These are phyloP conservation scores for Atractiella rhizophila DNA, from an alignment of 768 basidiomycete genomes.

Conservation along the genomic window DNA sequence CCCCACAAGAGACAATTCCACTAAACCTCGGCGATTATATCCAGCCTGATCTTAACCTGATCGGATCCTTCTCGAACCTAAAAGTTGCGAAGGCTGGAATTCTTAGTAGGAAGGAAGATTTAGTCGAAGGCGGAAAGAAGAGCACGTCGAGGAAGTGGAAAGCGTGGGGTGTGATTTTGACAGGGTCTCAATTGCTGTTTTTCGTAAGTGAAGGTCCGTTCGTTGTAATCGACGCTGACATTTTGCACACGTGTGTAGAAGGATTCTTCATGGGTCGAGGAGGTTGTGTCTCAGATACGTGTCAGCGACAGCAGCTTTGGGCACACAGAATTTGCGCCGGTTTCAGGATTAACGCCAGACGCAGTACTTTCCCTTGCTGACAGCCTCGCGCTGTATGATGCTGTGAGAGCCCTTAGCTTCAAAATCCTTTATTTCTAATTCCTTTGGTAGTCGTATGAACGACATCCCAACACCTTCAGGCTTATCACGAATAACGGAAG, in stretches of 20 bases:
- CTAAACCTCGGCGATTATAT: too few relatives aligned
- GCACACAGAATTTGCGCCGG: slow-evolving; percentile 20
- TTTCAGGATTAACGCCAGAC: slow-evolving; percentile 43
- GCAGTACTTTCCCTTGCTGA: slow-evolving; percentile 56
- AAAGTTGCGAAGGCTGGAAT: slow-evolving; percentile 58
- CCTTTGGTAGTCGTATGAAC: slow-evolving; percentile 8
- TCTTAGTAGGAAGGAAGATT: slow-evolving; percentile 51
- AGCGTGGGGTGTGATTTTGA: slow-evolving; percentile 56
- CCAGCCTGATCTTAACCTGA: too few relatives aligned
- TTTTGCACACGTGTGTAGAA: slow-evolving; percentile 20
- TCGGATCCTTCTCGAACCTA: slow-evolving; percentile 24
- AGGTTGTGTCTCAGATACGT: slow-evolving; percentile 22
- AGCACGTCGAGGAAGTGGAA: slow-evolving; percentile 63
- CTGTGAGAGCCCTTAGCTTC: slow-evolving; percentile 4
- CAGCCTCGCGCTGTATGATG: slow-evolving; percentile 55
- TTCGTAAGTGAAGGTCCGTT: slow-evolving; percentile 25
- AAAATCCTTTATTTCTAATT: background rate
- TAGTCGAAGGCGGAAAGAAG: slow-evolving; percentile 49
- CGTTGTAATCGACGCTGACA: background rate
- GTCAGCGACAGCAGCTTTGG: slow-evolving; percentile 1
- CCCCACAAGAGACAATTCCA: too few relatives aligned
- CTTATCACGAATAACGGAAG: slow-evolving; percentile 51
- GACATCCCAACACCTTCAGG: slow-evolving; percentile 52
- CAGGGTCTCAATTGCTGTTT: slow-evolving; percentile 70
- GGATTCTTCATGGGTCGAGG: slow-evolving; percentile 34